Percentiles rank a stretch among this genome's conserved stretches.
These are phyloP conservation scores for Acidomyces sp. DNA, from an alignment of 495 filamentous ascomycete genomes.

Conservation along the genomic window DNA sequence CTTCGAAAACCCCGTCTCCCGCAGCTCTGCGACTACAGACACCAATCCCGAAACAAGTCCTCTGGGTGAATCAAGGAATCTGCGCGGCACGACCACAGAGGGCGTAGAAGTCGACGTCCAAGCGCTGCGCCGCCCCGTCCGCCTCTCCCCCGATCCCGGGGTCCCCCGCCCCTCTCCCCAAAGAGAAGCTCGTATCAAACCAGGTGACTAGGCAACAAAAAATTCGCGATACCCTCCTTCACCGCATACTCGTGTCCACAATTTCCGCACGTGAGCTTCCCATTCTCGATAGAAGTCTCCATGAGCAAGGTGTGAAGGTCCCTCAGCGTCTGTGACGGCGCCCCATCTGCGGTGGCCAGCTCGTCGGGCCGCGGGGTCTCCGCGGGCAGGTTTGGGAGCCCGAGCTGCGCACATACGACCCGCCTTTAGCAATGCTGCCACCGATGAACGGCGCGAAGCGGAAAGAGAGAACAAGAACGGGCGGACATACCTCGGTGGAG, in stretches of 20 bases:
- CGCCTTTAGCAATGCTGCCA: too few species aligned
- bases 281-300: conserved; percentile 79
- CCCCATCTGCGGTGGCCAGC: conserved; percentile 36
- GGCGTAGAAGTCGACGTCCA: too few species aligned
- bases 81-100: too few species aligned
- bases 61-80: too few species aligned
- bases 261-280: conserved; percentile 77
- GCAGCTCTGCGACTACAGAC: too few species aligned
- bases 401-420: conserved; percentile 42
- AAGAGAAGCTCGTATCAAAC: too few species aligned
- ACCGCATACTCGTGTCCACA: conserved; percentile 89
- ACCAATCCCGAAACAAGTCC: too few species aligned
- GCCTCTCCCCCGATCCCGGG: too few species aligned
- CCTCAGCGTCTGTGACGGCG: conserved; percentile 40
- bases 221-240: conserved; percentile 91
- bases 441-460: not conserved
- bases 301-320: conserved; percentile 74
- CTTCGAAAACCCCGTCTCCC: too few species aligned
- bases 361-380: conserved; percentile 37
- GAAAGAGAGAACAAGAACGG: conserved; percentile 9
- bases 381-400: conserved; percentile 63
- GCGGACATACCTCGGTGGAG: conserved; percentile 61
- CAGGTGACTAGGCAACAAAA: conserved; percentile 83
- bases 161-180: too few species aligned
- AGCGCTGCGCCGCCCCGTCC: too few species aligned